Conservation (phyloP, 495 filamentous ascomycete genomes). For the Geopyxis carbonaria region DNA sequence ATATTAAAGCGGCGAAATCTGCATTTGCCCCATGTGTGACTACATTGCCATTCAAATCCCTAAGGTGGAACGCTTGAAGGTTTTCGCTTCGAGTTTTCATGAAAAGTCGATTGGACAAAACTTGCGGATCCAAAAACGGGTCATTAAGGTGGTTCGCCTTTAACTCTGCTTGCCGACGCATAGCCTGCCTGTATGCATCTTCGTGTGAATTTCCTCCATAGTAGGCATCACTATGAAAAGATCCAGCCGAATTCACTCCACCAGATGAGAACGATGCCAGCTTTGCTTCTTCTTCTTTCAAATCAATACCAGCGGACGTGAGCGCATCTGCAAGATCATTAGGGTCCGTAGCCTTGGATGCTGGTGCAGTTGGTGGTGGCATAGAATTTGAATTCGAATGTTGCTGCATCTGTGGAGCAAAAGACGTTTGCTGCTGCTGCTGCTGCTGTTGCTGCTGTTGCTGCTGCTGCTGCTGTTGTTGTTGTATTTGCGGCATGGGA, state of each 20-base stretch:
- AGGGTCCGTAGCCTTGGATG: constrained; percentile 24
- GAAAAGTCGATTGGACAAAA: constrained; percentile 16
- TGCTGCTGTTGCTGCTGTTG: constrained; percentile 13
- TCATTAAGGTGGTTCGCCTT: constrained; percentile 19
- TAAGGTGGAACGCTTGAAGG: constrained; percentile 15
- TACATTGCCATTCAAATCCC: constrained; percentile 7
- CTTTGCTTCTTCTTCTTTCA: constrained; percentile 24
- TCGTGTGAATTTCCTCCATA: constrained; percentile 8
- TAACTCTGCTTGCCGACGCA: constrained; percentile 15
- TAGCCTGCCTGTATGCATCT: constrained; percentile 12
- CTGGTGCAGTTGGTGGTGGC: constrained; percentile 16
- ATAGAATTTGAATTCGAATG: constrained; percentile 17
- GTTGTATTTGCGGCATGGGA: constrained; percentile 6
- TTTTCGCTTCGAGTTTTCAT: constrained; percentile 17
- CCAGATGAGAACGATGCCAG: constrained; percentile 14
- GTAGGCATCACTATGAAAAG: constrained; percentile 1
- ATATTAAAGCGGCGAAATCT: constrained; percentile 19
- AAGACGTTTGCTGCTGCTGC: constrained; percentile 12
- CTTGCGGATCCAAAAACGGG: constrained; percentile 16
- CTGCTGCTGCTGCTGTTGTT: constrained; percentile 17
- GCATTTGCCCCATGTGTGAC: constrained; percentile 10
- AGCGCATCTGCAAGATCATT: constrained; percentile 25
- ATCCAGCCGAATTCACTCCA: constrained; percentile 5
- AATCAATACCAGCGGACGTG: constrained; percentile 24
- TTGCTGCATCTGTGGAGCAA: constrained; percentile 6